Evolutionary conservation across 1,284 basidiomycete species (phyloP).

Genomic region (Microbotryum saponariae): DNA sequence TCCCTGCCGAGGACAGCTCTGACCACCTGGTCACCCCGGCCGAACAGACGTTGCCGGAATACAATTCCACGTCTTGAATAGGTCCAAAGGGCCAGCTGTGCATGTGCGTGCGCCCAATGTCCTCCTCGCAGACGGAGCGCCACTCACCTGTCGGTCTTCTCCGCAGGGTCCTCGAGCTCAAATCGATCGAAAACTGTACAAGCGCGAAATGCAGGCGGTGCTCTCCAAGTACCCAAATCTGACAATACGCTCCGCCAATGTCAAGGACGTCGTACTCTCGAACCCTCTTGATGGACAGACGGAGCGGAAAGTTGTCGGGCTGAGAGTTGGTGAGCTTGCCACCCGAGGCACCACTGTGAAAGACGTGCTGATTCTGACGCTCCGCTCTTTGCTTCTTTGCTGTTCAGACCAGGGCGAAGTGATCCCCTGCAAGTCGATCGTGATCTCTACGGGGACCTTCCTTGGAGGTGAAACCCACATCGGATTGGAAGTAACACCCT

Average conservation of each 20-base stretch:
- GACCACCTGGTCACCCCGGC: too few relatives aligned
- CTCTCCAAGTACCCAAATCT: conserved; percentile 61
- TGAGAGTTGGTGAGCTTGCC: conserved; percentile 55
- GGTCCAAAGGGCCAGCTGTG: conserved; percentile 77
- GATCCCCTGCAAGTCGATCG: conserved; percentile 67
- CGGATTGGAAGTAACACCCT: conserved; percentile 67
- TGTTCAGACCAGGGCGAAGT: conserved; percentile 61
- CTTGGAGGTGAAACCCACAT: conserved; percentile 82
- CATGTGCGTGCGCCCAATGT: conserved; percentile 51
- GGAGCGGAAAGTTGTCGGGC: conserved; percentile 54
- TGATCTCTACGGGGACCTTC: conserved; percentile 85
- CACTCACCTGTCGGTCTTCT: not conserved
- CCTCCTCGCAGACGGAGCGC: too few relatives aligned
- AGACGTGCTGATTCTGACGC: not conserved
- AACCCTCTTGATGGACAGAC: conserved; percentile 3
- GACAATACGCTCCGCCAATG: conserved; percentile 61
- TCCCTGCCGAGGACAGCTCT: not conserved
- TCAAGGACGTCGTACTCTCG: conserved; percentile 68
- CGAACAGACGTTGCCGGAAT: conserved; percentile 69
- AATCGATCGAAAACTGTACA: conserved; percentile 76
- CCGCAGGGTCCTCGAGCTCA: conserved; percentile 75
- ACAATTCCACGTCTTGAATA: conserved; percentile 76
- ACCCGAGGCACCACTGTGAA: not conserved
- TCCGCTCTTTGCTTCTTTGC: not conserved
- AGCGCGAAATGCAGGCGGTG: conserved; percentile 64